phyloP scores from a whole-genome alignment of 2,329 filamentous ascomycete genomes.

The Orbilia brochopaga region DNA sequence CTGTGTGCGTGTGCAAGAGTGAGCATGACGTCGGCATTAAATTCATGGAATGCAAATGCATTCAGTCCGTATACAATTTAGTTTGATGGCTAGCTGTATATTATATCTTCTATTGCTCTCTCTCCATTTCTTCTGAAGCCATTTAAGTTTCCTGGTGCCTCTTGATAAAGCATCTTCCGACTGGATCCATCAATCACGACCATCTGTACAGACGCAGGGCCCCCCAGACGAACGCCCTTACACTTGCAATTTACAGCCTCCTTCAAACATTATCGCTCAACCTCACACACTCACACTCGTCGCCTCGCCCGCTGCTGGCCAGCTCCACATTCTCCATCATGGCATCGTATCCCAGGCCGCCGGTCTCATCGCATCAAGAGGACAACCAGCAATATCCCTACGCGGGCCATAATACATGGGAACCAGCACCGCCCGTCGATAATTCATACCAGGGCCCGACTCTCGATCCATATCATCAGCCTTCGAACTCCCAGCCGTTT shows the following conservation, averaged over 20 bases:
- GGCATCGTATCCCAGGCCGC: not conserved
- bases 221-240: too few species aligned
- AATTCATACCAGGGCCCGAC: not conserved
- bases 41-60: too few species aligned
- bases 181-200: slow-evolving; percentile 2
- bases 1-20: too few species aligned
- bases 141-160: too few species aligned
- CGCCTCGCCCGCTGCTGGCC: not conserved
- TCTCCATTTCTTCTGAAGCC: not conserved
- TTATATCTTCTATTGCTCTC: too few species aligned
- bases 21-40: too few species aligned
- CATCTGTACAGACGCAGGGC: too few species aligned
- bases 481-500: not conserved
- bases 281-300: not conserved
- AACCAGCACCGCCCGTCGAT: not conserved
- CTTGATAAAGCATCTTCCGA: too few species aligned
- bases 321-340: not conserved
- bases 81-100: too few species aligned
- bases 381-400: too few species aligned
- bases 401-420: not conserved
- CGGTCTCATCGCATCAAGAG: not conserved
- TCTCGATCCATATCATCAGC: not conserved
- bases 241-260: too few species aligned
- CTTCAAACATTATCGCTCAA: not conserved
- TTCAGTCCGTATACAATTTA: too few species aligned